Evolutionary conservation across 768 basidiomycete genomes (phyloP), one percentile per base, ranked within the genome.

Genomic region (Paxillus rubicundulus): DNA sequence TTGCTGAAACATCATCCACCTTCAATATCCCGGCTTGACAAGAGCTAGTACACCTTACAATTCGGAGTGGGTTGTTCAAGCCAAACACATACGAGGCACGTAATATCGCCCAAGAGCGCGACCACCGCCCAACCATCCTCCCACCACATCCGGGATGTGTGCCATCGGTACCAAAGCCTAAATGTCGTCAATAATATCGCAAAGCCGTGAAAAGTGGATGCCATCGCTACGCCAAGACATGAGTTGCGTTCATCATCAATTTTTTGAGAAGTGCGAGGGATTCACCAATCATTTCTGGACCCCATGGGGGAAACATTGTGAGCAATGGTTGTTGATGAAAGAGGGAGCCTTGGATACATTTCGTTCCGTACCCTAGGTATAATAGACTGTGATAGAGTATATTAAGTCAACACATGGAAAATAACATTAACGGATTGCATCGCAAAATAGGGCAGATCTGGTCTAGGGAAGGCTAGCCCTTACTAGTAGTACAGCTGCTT

Each of bases 131-230:
- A 61, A 4, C 45, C 59, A 33, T 66, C 67, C 20, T 66, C 64
- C 59, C 65, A 67, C 64, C 63, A 62, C 45, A 66, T 24, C 5
- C 42, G 64, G 5, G 27, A 41, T 17, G 38, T 59, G 40, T 52
- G 39, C 61, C 53, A 63, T 43, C 54, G 45, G 28, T 59, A 68
- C 50, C 55, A 57, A 36, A 63, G 49, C 36, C 65, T 54, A 38
- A 68, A 66, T 28, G 61, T 9, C 10, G 63, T 64, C 2, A 39
- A 51, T n/a, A 56, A 24, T 47, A 68, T 57, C 5, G 66, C 54
- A 24, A 65, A 9, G 28, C 20, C 5, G 24, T 57, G 57, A 43
- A 62, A 53, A 2, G 39, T 4, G 33, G 39, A 54, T 9, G 54
- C 47, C 12, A 51, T 1, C 24, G 41, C 61, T 64, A 18, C 2